phyloP scores from a whole-genome alignment of 768 basidiomycete species.

The Cyathus striatus region DNA sequence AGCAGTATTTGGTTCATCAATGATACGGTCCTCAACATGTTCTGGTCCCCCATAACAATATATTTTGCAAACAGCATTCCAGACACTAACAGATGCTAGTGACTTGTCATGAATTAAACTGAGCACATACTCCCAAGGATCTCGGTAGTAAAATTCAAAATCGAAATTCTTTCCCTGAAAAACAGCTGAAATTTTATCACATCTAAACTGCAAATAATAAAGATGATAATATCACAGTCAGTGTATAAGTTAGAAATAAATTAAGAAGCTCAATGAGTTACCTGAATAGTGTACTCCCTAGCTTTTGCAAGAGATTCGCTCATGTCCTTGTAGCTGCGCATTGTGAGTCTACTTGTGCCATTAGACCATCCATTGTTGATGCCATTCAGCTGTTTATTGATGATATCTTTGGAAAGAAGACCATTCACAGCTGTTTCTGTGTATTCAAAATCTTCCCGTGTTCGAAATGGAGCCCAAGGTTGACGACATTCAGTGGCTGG shows the following conservation, averaged over 20 bases:
- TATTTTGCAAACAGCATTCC: conserved; percentile 17
- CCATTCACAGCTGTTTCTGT: conserved; percentile 15
- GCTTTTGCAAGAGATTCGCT: conserved; percentile 11
- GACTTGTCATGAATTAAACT: conserved; percentile 13
- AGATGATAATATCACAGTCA: neutral
- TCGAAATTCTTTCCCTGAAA: conserved; percentile 9
- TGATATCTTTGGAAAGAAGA: conserved; percentile 9
- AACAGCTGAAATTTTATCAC: conserved; percentile 6
- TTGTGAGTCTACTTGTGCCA: conserved; percentile 12
- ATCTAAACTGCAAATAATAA: too few relatives aligned
- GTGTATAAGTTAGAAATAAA: neutral
- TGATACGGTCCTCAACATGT: conserved; percentile 11
- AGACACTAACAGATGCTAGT: conserved; percentile 9
- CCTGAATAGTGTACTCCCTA: conserved; percentile 12
- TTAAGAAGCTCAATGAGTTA: conserved; percentile 2
- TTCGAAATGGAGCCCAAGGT: conserved; percentile 18
- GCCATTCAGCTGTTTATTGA: conserved; percentile 11
- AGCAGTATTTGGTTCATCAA: conserved; percentile 22
- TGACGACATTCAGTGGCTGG: conserved; percentile 1
- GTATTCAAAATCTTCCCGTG: conserved; percentile 18
- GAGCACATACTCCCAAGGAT: conserved; percentile 23
- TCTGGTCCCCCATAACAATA: conserved; percentile 13
- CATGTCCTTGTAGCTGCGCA: conserved; percentile 15
- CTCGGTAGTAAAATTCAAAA: conserved; percentile 18
- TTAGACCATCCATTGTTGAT: conserved; percentile 11